A percentile compares a stretch with the other conserved stretches of the same genome.
Conservation (phyloP, 2,329 filamentous ascomycete species). For the Fusarium sp. region DNA sequence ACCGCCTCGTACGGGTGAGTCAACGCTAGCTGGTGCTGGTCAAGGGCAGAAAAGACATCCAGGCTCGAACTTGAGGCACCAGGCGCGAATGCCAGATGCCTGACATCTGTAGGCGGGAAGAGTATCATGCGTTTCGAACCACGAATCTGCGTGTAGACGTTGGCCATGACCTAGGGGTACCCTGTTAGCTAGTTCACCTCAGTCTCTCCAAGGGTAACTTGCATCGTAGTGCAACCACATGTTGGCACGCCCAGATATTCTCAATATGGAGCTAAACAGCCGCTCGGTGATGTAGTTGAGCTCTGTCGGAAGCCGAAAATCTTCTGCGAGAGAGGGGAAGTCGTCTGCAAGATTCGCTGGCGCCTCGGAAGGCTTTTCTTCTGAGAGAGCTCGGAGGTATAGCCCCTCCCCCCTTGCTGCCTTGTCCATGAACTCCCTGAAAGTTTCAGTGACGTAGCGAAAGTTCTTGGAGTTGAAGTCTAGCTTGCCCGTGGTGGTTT, state of each 20-base stretch:
- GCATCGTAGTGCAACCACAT: conserved; percentile 94
- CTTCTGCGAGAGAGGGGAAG: conserved; percentile 71
- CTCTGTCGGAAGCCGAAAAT: conserved; percentile 73
- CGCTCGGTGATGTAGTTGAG: conserved; percentile 67
- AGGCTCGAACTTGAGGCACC: conserved; percentile 82
- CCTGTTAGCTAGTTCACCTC: neutral
- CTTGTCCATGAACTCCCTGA: conserved; percentile 70
- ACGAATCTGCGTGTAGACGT: conserved; percentile 79
- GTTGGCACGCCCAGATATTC: conserved; percentile 79
- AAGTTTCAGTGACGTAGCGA: conserved; percentile 71
- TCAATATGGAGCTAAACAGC: conserved; percentile 77
- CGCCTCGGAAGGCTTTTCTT: conserved; percentile 69
- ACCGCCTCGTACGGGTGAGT: conserved; percentile 72
- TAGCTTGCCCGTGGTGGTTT: conserved; percentile 65
- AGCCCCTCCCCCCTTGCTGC: conserved; percentile 66
- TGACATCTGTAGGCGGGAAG: conserved; percentile 79
- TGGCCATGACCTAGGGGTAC: conserved; percentile 74
- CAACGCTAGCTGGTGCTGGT: conserved; percentile 49
- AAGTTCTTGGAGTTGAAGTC: conserved; percentile 88
- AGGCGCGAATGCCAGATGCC: conserved; percentile 71
- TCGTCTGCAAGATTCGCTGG: conserved; percentile 75
- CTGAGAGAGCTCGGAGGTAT: conserved; percentile 81
- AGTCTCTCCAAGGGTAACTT: conserved; percentile 41
- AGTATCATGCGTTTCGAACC: conserved; percentile 77
- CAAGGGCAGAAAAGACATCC: conserved; percentile 68